Evolutionary conservation across 2,329 filamentous ascomycete species (phyloP).

Genomic region (Sclerotinia sclerotiorum): DNA sequence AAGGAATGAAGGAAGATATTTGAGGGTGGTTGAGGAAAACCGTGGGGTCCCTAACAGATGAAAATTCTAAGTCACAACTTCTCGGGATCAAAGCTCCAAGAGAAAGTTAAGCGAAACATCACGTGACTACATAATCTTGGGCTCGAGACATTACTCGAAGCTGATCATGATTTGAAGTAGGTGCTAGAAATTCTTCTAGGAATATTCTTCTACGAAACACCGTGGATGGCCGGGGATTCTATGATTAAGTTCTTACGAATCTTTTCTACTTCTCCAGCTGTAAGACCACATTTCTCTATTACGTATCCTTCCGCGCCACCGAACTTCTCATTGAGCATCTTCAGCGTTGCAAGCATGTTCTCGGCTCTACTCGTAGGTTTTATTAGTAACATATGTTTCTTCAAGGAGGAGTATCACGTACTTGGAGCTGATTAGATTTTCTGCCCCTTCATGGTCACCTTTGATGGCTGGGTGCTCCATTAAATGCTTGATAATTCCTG

Average conservation of each 20-base stretch:
- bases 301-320: constrained; percentile 66
- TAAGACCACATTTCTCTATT: constrained; percentile 56
- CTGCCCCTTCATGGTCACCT: constrained; percentile 42
- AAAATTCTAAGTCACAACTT: constrained; percentile 18
- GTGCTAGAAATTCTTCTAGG: background rate
- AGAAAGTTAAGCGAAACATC: constrained; percentile 13
- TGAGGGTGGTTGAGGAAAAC: constrained; percentile 14
- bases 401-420: constrained; percentile 27
- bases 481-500: constrained; percentile 51
- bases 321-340: constrained; percentile 58
- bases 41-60: constrained; percentile 22
- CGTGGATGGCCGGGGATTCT: constrained; percentile 30
- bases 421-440: constrained; percentile 47
- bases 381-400: constrained; percentile 20
- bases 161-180: background rate
- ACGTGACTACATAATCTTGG: constrained; percentile 4
- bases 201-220: background rate
- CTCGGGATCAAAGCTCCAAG: constrained; percentile 16
- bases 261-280: constrained; percentile 52
- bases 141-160: background rate
- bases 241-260: constrained; percentile 52
- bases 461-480: constrained; percentile 52
- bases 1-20: background rate
- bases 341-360: constrained; percentile 52
- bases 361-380: constrained; percentile 41